Conservation (phyloP, 495 filamentous ascomycete genomes). For the Hyaloscypha bicolor region DNA sequence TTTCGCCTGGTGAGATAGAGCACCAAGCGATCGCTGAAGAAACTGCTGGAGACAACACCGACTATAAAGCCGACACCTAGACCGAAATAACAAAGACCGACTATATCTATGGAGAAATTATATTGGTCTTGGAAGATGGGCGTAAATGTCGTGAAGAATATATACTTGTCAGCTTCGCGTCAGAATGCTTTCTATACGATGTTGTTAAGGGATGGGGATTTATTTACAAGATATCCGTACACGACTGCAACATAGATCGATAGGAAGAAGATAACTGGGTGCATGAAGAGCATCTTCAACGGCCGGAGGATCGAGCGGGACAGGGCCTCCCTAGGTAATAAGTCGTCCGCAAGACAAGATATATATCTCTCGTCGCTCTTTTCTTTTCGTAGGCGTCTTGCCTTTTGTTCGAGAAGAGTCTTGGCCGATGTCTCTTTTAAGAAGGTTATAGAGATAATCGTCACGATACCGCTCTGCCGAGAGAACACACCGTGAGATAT, state of each 20-base stretch:
- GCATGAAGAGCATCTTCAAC: conserved; percentile 49
- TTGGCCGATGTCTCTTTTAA: conserved; percentile 73
- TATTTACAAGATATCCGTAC: conserved; percentile 69
- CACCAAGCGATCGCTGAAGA: conserved; percentile 50
- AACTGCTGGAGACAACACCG: conserved; percentile 44
- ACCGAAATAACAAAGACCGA: conserved; percentile 64
- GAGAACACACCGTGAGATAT: too few species aligned
- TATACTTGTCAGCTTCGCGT: too few species aligned
- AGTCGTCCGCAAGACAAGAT: conserved; percentile 33
- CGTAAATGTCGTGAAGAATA: conserved; percentile 68
- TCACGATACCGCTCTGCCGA: conserved; percentile 61
- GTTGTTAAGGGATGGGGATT: too few species aligned
- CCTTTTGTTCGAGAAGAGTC: conserved; percentile 63
- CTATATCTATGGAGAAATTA: conserved; percentile 59
- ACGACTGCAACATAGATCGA: conserved; percentile 61
- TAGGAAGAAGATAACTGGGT: conserved; percentile 60
- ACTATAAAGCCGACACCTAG: conserved; percentile 57
- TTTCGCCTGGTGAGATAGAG: background rate
- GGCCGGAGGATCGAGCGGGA: conserved; percentile 47
- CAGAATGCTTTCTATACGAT: too few species aligned
- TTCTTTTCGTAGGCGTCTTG: conserved; percentile 61
- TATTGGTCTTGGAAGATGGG: conserved; percentile 60
- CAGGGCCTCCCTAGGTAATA: conserved; percentile 29
- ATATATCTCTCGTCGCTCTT: conserved; percentile 45
- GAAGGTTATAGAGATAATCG: conserved; percentile 47